A percentile compares a stretch with the other conserved stretches of the same genome.
Evolutionary conservation across 352 stramenopile genomes (phyloP).

Genomic region (Elongisporangium prolatum): DNA sequence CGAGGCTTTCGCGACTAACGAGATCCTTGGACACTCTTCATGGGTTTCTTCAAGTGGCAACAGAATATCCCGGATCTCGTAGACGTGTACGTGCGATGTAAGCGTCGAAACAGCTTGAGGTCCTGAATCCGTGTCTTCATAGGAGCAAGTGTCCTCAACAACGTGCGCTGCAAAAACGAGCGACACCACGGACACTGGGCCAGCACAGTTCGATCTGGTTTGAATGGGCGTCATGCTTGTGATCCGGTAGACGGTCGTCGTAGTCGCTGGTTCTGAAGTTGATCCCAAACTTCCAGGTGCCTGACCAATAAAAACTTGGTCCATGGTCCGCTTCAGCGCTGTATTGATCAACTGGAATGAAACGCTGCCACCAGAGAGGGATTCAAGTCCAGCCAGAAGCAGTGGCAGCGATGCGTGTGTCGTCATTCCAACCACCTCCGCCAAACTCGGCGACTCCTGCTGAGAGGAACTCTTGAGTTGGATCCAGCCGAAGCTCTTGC

Average conservation of each 20-base stretch:
- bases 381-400: not conserved
- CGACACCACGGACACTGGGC: not conserved
- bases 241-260: not conserved
- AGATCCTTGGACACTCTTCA: not conserved
- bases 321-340: not conserved
- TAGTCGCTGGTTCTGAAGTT: not conserved
- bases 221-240: not conserved
- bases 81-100: not conserved
- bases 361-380: not conserved
- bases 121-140: not conserved
- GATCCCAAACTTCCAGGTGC: not conserved
- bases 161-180: not conserved
- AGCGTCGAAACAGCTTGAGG: not conserved
- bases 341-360: not conserved
- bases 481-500: conserved; percentile 13
- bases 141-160: not conserved
- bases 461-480: not conserved
- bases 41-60: not conserved
- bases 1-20: not conserved
- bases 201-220: not conserved
- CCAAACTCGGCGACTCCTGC: not conserved
- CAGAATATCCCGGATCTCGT: not conserved
- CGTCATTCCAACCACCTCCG: not conserved
- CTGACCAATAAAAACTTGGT: not conserved
- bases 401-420: not conserved